Percentiles rank a stretch among this genome's conserved stretches.
Conservation (phyloP, 805 yeast genomes). For the Kluyveromyces nonfermentans region DNA sequence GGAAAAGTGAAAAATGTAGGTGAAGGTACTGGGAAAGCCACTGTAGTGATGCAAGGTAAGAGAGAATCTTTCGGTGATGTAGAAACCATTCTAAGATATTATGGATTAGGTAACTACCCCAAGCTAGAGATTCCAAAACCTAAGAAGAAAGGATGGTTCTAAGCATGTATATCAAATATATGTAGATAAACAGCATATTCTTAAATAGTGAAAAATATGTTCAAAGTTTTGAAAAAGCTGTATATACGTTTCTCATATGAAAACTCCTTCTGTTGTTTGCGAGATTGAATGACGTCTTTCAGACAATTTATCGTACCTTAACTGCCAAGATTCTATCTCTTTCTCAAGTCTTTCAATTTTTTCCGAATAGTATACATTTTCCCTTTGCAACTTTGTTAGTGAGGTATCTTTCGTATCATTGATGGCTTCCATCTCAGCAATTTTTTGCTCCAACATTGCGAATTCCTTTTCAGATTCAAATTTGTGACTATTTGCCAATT, state of each 20-base stretch:
- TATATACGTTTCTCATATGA: slow-evolving; percentile 10
- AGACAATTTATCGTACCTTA: slow-evolving; percentile 22
- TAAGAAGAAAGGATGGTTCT: slow-evolving; percentile 22
- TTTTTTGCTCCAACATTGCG: slow-evolving; percentile 34
- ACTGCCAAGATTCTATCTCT: slow-evolving; percentile 50
- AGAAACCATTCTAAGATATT: slow-evolving; percentile 47
- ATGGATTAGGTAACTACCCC: slow-evolving; percentile 54
- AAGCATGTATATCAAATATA: not conserved
- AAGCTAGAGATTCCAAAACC: slow-evolving; percentile 7
- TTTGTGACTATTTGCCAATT: slow-evolving; percentile 50
- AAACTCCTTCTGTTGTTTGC: slow-evolving; percentile 17
- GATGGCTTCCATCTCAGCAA: slow-evolving; percentile 35
- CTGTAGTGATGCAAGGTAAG: slow-evolving; percentile 83
- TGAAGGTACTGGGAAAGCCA: slow-evolving; percentile 58
- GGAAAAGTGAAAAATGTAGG: slow-evolving; percentile 43
- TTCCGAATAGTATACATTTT: slow-evolving; percentile 46
- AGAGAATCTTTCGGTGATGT: slow-evolving; percentile 83
- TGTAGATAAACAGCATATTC: not conserved
- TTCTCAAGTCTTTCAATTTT: slow-evolving; percentile 42
- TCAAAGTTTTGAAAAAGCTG: not conserved
- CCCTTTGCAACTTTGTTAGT: slow-evolving; percentile 44
- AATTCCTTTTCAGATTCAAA: slow-evolving; percentile 45
- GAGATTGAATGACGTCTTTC: slow-evolving; percentile 12
- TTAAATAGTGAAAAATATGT: not conserved
- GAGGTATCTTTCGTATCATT: slow-evolving; percentile 37